These are phyloP conservation scores for Talaromyces marneffei DNA, from an alignment of 2,329 filamentous ascomycete genomes.

Conservation along the genomic window DNA sequence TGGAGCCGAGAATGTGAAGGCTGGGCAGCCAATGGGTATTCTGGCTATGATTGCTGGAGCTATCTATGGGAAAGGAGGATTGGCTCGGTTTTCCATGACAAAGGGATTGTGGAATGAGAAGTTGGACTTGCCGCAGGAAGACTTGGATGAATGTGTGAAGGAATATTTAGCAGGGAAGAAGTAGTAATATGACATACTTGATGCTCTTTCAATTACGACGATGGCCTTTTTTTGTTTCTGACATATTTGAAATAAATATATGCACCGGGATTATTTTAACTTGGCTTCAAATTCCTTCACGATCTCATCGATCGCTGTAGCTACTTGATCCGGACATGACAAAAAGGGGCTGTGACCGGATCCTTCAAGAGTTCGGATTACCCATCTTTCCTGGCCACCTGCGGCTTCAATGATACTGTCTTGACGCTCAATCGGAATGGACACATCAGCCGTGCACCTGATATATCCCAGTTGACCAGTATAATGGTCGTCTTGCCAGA, in stretches of 20 bases:
- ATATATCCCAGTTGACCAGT: not conserved
- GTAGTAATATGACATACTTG: not conserved
- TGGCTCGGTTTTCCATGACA: not conserved
- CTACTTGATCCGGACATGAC: not conserved
- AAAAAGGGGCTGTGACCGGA: conserved; percentile 1
- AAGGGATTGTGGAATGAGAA: conserved; percentile 1
- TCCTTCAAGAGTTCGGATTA: not conserved
- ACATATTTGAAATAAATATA: not conserved
- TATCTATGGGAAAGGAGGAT: conserved; percentile 1
- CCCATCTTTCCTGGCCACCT: not conserved
- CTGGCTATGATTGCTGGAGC: not conserved
- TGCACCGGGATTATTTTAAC: not conserved
- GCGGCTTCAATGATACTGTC: not conserved
- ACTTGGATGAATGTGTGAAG: not conserved
- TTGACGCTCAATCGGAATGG: not conserved
- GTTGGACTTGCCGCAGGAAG: not conserved
- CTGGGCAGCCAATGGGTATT: not conserved
- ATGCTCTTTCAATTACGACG: not conserved
- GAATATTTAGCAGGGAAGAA: not conserved
- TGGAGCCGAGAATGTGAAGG: not conserved
- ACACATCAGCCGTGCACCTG: not conserved
- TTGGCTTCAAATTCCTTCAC: conserved; percentile 3
- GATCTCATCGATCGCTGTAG: not conserved
- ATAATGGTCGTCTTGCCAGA: not conserved
- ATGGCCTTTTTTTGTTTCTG: no score